These are phyloP conservation scores for Fusarium torreyae DNA, from an alignment of 2,329 filamentous ascomycete species.

Conservation along the genomic window DNA sequence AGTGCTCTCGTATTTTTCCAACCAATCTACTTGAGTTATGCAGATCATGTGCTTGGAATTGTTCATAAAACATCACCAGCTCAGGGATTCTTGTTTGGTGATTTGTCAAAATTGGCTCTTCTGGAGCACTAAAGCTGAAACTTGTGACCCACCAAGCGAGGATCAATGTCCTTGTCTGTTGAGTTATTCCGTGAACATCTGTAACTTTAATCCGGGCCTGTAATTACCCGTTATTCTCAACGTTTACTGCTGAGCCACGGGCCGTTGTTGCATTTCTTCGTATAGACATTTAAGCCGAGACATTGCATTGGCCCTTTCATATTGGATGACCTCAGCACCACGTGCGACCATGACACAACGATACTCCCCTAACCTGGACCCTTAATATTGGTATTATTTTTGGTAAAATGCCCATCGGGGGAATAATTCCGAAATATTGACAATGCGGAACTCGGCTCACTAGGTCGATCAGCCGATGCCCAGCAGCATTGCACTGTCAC, in stretches of 20 bases:
- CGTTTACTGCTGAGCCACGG: neutral
- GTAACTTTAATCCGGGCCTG: neutral
- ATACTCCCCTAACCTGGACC: slow-evolving; percentile 6
- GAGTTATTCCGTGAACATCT: neutral
- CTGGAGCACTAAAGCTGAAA: neutral
- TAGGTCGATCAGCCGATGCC: slow-evolving; percentile 9
- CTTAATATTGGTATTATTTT: slow-evolving; percentile 9
- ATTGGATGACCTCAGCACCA: slow-evolving; percentile 18
- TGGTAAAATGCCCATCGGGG: slow-evolving; percentile 5
- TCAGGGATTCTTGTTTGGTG: neutral
- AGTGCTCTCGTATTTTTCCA: neutral
- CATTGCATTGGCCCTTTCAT: neutral
- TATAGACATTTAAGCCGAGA: neutral
- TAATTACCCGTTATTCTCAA: neutral
- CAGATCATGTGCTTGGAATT: slow-evolving; percentile 11
- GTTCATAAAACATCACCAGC: too few relatives aligned
- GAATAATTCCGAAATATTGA: neutral
- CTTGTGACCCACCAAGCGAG: neutral
- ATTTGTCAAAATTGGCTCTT: neutral
- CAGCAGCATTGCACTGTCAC: neutral
- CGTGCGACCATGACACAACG: neutral
- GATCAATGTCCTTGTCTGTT: neutral
- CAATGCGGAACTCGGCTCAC: slow-evolving; percentile 6
- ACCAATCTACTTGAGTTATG: slow-evolving; percentile 3
- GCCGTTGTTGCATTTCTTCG: neutral